Percentiles rank a stretch among this genome's conserved stretches.
Conservation (phyloP, 2,329 filamentous ascomycete genomes). For the Neospermospora avenae region DNA sequence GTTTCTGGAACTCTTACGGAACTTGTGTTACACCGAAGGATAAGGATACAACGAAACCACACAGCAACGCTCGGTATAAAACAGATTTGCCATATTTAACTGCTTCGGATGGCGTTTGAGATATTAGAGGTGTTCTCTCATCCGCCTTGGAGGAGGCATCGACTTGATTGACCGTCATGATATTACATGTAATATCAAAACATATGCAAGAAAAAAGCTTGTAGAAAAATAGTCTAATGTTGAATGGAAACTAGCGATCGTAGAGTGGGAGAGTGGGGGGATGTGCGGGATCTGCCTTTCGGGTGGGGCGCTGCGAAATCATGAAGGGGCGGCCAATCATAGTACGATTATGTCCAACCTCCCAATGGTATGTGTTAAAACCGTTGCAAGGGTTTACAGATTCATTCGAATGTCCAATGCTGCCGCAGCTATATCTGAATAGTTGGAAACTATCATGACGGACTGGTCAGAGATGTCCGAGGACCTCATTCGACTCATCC, state of each 20-base stretch:
- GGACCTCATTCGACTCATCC: too few species aligned
- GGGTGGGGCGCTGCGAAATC: not conserved
- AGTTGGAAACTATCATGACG: too few species aligned
- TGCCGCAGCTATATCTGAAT: too few species aligned
- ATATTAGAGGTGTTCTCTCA: conserved; percentile 19
- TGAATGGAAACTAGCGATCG: not conserved
- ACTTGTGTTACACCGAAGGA: conserved; percentile 50
- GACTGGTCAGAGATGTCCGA: too few species aligned
- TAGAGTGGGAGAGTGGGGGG: conserved; percentile 1
- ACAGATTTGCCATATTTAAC: conserved; percentile 20
- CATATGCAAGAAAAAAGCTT: not conserved
- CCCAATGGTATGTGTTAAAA: too few species aligned
- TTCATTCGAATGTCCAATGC: too few species aligned
- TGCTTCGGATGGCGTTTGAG: not conserved
- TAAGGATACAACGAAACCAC: conserved; percentile 56
- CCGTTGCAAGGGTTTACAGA: too few species aligned
- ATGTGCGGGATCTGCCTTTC: too few species aligned
- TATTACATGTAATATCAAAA: not conserved
- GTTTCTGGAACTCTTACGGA: conserved; percentile 30
- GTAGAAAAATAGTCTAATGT: not conserved
- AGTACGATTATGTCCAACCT: too few species aligned
- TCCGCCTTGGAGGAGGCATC: conserved; percentile 1
- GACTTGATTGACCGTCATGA: not conserved
- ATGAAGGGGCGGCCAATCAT: not conserved
- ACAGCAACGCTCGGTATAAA: conserved; percentile 49